Evolutionary conservation across 2,329 filamentous ascomycete genomes (phyloP).

Genomic region (Ophiognomonia clavigignenti-juglandacearum): DNA sequence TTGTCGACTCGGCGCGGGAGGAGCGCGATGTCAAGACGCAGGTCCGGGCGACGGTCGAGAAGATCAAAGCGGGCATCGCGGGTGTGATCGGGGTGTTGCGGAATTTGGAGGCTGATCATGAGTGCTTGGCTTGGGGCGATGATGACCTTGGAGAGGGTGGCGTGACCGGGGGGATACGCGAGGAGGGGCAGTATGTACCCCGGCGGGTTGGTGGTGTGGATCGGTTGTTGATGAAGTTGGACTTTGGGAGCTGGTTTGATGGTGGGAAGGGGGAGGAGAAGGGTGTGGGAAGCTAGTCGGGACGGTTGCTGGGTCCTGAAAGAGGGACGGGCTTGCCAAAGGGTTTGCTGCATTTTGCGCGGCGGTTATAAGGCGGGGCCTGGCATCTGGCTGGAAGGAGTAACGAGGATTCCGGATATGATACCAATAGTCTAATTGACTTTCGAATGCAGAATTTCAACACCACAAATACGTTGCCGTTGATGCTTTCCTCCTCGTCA

Average conservation of each 20-base stretch:
- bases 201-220: conserved; percentile 75
- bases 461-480: too few species aligned
- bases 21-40: conserved; percentile 63
- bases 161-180: conserved; percentile 24
- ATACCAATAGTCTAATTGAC: conserved; percentile 4
- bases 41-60: conserved; percentile 57
- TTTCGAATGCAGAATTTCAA: too few species aligned
- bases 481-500: too few species aligned
- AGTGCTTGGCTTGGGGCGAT: conserved; percentile 31
- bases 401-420: neutral
- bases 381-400: neutral
- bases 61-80: conserved; percentile 64
- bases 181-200: conserved; percentile 58
- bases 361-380: conserved; percentile 1
- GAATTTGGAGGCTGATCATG: conserved; percentile 35
- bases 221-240: conserved; percentile 84
- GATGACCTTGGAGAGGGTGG: conserved; percentile 26
- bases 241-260: conserved; percentile 59
- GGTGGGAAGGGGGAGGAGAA: conserved; percentile 18
- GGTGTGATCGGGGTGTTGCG: conserved; percentile 56
- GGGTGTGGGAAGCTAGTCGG: conserved; percentile 19
- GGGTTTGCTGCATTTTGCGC: conserved; percentile 1
- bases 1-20: conserved; percentile 66
- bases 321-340: too few species aligned
- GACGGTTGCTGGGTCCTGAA: too few species aligned